Evolutionary conservation across 2,329 filamentous ascomycete species (phyloP), one percentile per base, ranked within the genome.

Genomic region (Aspergillus clavatus): DNA sequence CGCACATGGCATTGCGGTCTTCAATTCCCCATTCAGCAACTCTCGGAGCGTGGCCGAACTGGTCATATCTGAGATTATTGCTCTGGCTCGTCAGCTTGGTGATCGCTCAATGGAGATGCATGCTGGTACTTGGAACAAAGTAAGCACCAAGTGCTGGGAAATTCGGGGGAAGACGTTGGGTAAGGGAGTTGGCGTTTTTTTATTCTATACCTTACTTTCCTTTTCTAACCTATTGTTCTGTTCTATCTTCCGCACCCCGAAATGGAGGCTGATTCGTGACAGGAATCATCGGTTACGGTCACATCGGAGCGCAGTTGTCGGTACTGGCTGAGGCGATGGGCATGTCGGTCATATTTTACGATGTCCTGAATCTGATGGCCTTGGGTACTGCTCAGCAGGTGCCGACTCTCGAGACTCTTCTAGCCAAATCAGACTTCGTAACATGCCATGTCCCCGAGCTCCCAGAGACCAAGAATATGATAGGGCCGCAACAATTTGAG

Each of bases 1-100:
- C n/a, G 63, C 68, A 14, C 64, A 72, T 48, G 69, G 93, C 55
- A 95, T 97, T 66, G 89, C 90, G 27, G 93, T 98, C 53, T 98
- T 98, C 82, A 98, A 98, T 74, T 97, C 93, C 37, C 93, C 93
- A 1, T 98, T 98, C 72, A 90, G 87, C 72, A 98, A 98, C 73
- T 97, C 91, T 7, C 86, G 93, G 67, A 95, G 88, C 66, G 93
- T 98, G 41, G 93, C 93, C 45, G 93, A 98, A 75, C 77, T 97
- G 45, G 89, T 97, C 58, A 96, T 98, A 65, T 86, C 78, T 43
- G 91, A 96, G 71, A 90, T 98, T 63, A 96, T 98, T 61, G 76
- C 79, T 29, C 83, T 98, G 43, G 93, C 93, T 18, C 85, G 93
- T 48, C 93, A 98, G 71, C 78, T 98, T 26, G 85, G 88, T 51